Evolutionary conservation across 2,329 filamentous ascomycete genomes (phyloP), one percentile per base, ranked within the genome.

Genomic region (Pseudocercospora macadamiae): DNA sequence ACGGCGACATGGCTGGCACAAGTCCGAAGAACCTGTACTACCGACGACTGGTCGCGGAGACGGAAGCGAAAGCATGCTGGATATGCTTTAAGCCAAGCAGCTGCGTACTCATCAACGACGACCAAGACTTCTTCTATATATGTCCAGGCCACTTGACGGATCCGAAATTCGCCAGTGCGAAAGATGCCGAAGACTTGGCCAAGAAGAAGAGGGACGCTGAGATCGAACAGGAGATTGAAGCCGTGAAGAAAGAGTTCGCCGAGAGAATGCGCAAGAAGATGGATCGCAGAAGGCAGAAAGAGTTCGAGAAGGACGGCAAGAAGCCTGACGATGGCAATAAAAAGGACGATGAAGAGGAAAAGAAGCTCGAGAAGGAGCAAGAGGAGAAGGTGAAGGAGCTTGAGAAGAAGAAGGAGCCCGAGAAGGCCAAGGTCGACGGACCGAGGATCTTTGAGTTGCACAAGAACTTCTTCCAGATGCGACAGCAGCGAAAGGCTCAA

Each of bases 81-180:
- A 86, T 97, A 63, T 97, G 95, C 81, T 96, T 89, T 80, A 96
- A 95, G 76, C 89, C 90, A 7, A 91, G 88, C 59, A 86, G 88
- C 5, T 96, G 89, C 65, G 93, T 97, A 16, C 80, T 99, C 55
- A 90, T 96, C 66, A 96, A 92, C 7, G 92, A 96, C 69, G 93
- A 91, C 70, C 95, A 93, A 86, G 93, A 95, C 77, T 67, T 70
- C 64, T 97, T 99, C 79, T 97, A 96, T 73, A 85, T 96, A 44
- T 99, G 95, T 68, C 82, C 87, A 4, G 80, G 83, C 28, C 95
- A 99, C 75, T 79, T 97, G 7, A 90, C 89, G 69, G 95, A 97
- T 70, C 81, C 80, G 28, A 86, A 89, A 37, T 97, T 97, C 74
- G 93, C 90, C 70, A 81, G 81, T 21, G 80, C 86, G 3, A 88